phyloP scores from a whole-genome alignment of 176 grass and related monocot genomes.

The Poa pratensis region DNA sequence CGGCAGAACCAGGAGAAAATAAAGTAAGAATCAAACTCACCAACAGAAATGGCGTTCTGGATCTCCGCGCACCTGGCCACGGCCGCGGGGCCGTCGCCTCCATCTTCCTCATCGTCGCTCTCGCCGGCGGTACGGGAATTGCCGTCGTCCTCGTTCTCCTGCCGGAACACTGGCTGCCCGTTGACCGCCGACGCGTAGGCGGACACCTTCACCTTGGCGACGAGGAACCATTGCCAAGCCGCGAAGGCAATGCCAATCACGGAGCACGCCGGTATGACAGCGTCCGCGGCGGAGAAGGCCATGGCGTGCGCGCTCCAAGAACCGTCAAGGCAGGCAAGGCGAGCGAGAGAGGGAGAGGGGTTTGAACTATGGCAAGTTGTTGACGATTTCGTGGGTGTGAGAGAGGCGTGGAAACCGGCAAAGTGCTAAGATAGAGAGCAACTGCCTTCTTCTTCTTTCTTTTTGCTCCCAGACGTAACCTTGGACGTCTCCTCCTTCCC shows the following conservation, averaged over 20 bases:
- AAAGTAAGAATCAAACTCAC: conserved; percentile 43
- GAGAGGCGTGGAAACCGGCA: background rate
- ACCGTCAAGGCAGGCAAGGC: background rate
- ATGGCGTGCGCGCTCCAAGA: background rate
- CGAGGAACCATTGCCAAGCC: conserved; percentile 68
- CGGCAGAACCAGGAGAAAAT: background rate
- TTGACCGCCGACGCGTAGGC: conserved; percentile 32
- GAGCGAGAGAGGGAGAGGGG: no score
- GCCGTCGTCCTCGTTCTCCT: conserved; percentile 7
- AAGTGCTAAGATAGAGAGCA: background rate
- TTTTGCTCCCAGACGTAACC: no score
- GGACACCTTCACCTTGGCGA: conserved; percentile 57
- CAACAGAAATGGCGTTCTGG: conserved; percentile 74
- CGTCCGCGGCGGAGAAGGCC: conserved; percentile 30
- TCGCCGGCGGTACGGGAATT: conserved; percentile 4
- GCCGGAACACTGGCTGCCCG: conserved; percentile 29
- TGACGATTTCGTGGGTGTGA: background rate
- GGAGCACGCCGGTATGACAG: conserved; percentile 57
- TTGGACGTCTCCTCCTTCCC: no score
- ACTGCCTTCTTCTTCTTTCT: background rate
- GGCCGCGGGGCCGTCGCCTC: conserved; percentile 34
- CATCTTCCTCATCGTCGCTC: conserved; percentile 36
- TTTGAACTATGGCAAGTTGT: background rate
- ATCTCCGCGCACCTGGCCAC: conserved; percentile 74
- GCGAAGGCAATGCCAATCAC: conserved; percentile 65